Base-by-base conservation (phyloP, 345 rosid species). In the Raphanus raphanistrum region DNA sequence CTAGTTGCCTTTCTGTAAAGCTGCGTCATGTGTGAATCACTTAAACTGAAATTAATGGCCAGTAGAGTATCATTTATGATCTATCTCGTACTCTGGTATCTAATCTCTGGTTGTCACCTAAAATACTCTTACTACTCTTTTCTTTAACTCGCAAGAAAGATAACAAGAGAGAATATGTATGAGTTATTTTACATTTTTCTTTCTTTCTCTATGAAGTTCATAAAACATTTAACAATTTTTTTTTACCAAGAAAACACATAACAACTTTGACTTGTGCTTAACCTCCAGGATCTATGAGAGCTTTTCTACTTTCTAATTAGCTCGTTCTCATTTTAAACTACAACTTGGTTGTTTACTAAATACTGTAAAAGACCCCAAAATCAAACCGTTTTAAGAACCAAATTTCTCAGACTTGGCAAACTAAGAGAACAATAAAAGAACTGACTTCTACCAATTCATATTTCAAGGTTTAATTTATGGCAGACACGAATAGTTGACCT, bases 401-500 rank as follows among this genome's bases (percentile, higher is more conserved):
- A 16, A 3, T 38, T 59, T 59, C 33, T 70, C 50, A 57, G 6
- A 32, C 27, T 63, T 21, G 2, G 2, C 69, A 38, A 64, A 10
- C 68, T 17, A 35, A 17, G 2, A 35, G 12, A 35, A 58, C 35
- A n/a, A n/a, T 4, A 38, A 28, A 10, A 72, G 21, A 41, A 15
- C 7, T 16, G 10, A 52, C 45, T 68, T 71, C 33, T 17, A 54
- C 21, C 74, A 38, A 61, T 8, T 71, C 11, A 28, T 72, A 10
- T 8, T 41, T 71, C 57, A 60, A 28, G 65, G 63, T 9, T 73
- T 15, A 52, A 36, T 38, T 67, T 8, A 59, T 43, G 61, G 50
- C 27, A 17, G 32, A 66, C 72, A 75, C 72, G 52, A 68, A 68
- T 60, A 52, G 35, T 60, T 60, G 68, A 68, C 62, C 60, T 43